Percentiles rank a stretch among this genome's conserved stretches.
Conservation (phyloP, 257 asterid species). For the Rehmannia glutinosa region DNA sequence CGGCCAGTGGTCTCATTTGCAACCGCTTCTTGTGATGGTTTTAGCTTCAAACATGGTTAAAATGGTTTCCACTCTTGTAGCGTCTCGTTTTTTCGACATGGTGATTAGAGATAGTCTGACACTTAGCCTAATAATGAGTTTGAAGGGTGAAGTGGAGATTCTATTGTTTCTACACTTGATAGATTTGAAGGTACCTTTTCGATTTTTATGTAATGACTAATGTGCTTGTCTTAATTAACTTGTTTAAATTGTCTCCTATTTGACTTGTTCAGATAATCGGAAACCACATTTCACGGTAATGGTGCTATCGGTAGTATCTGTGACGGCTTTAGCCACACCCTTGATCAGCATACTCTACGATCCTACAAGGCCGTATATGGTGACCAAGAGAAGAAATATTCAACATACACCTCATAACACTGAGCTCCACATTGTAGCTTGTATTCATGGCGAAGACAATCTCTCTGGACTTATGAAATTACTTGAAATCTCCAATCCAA, state of each 20-base stretch:
- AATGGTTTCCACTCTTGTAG: conserved; percentile 29
- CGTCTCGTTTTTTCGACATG: conserved; percentile 40
- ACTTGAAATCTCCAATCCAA: conserved; percentile 51
- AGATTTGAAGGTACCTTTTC: conserved; percentile 48
- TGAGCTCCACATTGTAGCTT: conserved; percentile 47
- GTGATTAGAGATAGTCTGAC: conserved; percentile 61
- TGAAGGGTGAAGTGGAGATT: conserved; percentile 79
- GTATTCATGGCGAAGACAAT: conserved; percentile 45
- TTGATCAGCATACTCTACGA: conserved; percentile 56
- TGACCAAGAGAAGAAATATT: conserved; percentile 58
- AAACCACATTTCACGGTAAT: conserved; percentile 44
- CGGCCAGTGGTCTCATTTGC: conserved; percentile 40
- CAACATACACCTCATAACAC: conserved; percentile 58
- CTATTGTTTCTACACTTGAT: conserved; percentile 63
- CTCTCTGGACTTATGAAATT: conserved; percentile 41
- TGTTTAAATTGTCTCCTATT: neutral
- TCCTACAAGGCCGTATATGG: conserved; percentile 70
- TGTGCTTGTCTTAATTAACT: neutral
- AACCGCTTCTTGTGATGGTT: conserved; percentile 44
- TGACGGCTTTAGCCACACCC: conserved; percentile 52
- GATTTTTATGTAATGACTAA: neutral
- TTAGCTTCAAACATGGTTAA: conserved; percentile 31
- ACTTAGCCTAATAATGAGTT: conserved; percentile 54
- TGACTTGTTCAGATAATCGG: conserved; percentile 46
- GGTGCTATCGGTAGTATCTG: conserved; percentile 31